Percentiles rank a stretch among this genome's conserved stretches.
Evolutionary conservation across 2,329 filamentous ascomycete genomes (phyloP).

Genomic region (Trichoderma asperellum): DNA sequence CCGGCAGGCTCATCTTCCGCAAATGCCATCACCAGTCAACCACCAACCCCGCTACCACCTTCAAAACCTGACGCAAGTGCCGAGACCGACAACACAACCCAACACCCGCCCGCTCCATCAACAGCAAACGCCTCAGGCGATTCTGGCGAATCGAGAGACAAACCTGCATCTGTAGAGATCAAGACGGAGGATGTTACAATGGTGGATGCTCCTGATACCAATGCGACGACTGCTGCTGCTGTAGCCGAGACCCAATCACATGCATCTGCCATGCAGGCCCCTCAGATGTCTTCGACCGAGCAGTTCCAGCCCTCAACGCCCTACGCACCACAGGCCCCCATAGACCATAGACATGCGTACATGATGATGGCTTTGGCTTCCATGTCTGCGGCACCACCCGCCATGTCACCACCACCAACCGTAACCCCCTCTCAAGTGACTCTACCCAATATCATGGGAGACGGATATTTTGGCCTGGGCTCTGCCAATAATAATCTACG

Average conservation of each 20-base stretch:
- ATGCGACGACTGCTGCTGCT: conserved; percentile 14
- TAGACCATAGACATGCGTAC: conserved; percentile 46
- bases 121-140: conserved; percentile 3
- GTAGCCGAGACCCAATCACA: conserved; percentile 21
- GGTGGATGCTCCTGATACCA: conserved; percentile 30
- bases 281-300: conserved; percentile 32
- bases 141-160: not conserved
- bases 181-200: conserved; percentile 30
- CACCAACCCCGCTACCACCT: conserved; percentile 28
- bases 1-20: not conserved
- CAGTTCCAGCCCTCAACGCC: conserved; percentile 41
- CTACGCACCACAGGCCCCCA: conserved; percentile 41
- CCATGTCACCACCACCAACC: conserved; percentile 49
- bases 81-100: conserved; percentile 5
- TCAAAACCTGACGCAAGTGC: conserved; percentile 1
- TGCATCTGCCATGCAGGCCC: conserved; percentile 18
- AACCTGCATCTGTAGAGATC: not conserved
- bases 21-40: not conserved
- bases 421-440: conserved; percentile 53
- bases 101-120: conserved; percentile 19
- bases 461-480: conserved; percentile 37
- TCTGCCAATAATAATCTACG: conserved; percentile 40
- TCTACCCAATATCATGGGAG: conserved; percentile 45
- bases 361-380: conserved; percentile 52
- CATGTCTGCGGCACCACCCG: conserved; percentile 43